These are phyloP conservation scores for Epichloe glyceriae DNA, from an alignment of 2,329 filamentous ascomycete species.

Conservation along the genomic window DNA sequence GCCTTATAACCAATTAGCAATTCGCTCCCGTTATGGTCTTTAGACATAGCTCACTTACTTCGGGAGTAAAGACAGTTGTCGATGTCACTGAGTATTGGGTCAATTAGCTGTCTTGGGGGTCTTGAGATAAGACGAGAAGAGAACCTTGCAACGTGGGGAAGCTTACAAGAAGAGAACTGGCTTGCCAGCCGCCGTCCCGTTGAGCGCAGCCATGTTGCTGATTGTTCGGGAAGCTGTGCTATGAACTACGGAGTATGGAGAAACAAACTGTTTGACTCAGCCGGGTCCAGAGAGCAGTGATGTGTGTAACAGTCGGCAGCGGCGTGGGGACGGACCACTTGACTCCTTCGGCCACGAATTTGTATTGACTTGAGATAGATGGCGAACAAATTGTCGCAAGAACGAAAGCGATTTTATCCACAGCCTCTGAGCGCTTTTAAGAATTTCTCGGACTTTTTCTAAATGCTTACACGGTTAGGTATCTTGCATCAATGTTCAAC, in stretches of 20 bases:
- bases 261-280: background rate
- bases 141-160: no score
- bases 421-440: background rate
- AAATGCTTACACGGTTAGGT: no score
- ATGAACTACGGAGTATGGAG: no score
- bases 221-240: slow-evolving; percentile 4
- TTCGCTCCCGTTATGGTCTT: background rate
- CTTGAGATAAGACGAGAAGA: no score
- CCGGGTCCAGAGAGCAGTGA: no score
- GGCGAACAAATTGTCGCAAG: background rate
- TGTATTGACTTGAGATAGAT: background rate
- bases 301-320: no score
- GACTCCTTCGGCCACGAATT: background rate
- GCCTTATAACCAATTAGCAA: slow-evolving; percentile 27
- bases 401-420: background rate
- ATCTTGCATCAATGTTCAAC: background rate
- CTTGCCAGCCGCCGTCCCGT: slow-evolving; percentile 20
- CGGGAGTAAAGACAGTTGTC: slow-evolving; percentile 95
- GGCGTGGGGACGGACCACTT: no score
- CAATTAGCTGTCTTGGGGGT: background rate
- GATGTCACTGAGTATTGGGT: slow-evolving; percentile 60
- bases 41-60: slow-evolving; percentile 37
- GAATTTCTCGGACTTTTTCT: background rate
- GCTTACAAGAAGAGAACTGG: slow-evolving; percentile 31
- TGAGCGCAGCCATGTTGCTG: slow-evolving; percentile 18